phyloP scores from a whole-genome alignment of 441 rosid genomes.

The Viola pubescens region DNA sequence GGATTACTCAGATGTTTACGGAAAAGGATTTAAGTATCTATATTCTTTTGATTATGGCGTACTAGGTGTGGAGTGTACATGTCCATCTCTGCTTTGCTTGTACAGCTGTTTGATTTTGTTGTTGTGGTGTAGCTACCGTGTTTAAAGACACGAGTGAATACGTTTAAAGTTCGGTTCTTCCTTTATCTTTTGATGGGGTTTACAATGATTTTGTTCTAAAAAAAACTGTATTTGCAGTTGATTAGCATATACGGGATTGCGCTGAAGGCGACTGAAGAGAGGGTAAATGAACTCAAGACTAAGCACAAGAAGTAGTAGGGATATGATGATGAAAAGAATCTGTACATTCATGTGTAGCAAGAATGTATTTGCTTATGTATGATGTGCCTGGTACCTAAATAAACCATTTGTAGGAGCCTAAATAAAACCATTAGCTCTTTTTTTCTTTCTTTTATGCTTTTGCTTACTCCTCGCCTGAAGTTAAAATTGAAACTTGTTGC shows the following conservation, averaged over 20 bases:
- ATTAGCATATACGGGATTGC: constrained; percentile 64
- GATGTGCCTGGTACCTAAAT: neutral
- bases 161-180: neutral
- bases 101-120: neutral
- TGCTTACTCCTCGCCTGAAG: too few species aligned
- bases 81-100: neutral
- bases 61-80: too few species aligned
- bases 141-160: neutral
- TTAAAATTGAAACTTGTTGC: too few species aligned
- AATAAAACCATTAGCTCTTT: neutral
- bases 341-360: neutral
- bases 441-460: too few species aligned
- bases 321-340: constrained; percentile 28
- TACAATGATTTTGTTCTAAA: too few species aligned
- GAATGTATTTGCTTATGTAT: neutral
- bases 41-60: too few species aligned
- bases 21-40: too few species aligned
- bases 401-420: neutral
- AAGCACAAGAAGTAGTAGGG: constrained; percentile 37
- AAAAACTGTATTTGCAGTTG: constrained; percentile 31
- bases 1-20: too few species aligned
- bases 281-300: constrained; percentile 69
- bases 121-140: neutral
- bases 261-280: constrained; percentile 65
- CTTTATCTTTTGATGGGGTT: too few species aligned